Conservation (phyloP, 1,284 basidiomycete species). For the Ceratobasidium sp. region DNA sequence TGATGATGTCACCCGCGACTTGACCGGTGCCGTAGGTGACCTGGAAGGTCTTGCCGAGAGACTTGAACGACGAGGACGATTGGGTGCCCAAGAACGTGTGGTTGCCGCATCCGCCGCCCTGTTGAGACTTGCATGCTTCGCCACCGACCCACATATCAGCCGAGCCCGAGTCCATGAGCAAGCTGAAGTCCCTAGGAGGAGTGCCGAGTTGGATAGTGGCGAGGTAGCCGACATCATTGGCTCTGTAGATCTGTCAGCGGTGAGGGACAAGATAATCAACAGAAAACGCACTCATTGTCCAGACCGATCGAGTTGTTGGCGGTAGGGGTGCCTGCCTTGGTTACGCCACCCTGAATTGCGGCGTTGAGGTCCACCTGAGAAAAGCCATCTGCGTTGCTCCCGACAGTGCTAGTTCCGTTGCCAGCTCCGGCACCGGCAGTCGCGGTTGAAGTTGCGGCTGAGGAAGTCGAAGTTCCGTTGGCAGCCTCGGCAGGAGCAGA, state of each 20-base stretch:
- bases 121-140: conserved; percentile 59
- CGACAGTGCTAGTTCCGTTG: conserved; percentile 40
- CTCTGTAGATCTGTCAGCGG: conserved; percentile 41
- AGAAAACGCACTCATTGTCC: conserved; percentile 65
- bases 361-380: conserved; percentile 54
- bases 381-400: conserved; percentile 46
- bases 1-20: conserved; percentile 70
- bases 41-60: conserved; percentile 62
- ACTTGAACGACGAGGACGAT: conserved; percentile 71
- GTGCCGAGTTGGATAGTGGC: conserved; percentile 80
- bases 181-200: conserved; percentile 70
- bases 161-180: conserved; percentile 88
- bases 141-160: conserved; percentile 83
- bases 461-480: not conserved
- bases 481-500: conserved; percentile 5
- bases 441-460: conserved; percentile 4
- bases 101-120: conserved; percentile 59
- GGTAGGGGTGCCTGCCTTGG: conserved; percentile 61
- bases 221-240: conserved; percentile 67
- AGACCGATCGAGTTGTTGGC: conserved; percentile 70
- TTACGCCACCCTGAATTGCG: conserved; percentile 55
- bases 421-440: conserved; percentile 39
- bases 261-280: conserved; percentile 45
- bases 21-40: conserved; percentile 75
- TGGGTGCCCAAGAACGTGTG: conserved; percentile 69